Evolutionary conservation across 2,329 filamentous ascomycete genomes (phyloP), one percentile per base, ranked within the genome.

Genomic region (Dryadomyces quercivorus): DNA sequence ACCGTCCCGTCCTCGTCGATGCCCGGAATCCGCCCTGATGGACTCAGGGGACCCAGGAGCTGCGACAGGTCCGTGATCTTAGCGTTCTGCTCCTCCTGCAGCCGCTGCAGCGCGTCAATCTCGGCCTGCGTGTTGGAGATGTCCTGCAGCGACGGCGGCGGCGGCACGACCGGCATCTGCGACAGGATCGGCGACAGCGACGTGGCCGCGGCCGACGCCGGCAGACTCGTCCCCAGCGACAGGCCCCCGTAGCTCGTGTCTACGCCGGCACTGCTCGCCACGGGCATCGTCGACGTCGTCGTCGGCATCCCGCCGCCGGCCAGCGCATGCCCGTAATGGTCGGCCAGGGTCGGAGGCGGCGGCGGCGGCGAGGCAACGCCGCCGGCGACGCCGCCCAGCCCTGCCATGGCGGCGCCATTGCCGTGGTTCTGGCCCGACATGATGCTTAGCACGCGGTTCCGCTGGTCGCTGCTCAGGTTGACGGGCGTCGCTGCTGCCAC

Each of bases 31-130:
- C 80, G 78, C 5, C 88, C 89, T 0, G 81, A 87, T 0, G 90
- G 90, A 62, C 85, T 91, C 13, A 95, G 75, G 0, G 90, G 90
- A 7, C 86, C 84, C 8, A 96, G 76, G 16, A 89, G 72, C 54
- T 81, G 82, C 52, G 82, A 82, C 10, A 96, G 74, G 56, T 87
- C 82, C 58, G 87, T 81, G 1, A 96, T 85, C 50, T 86, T 85
- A 50, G 77, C 77, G 57, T 86, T 83, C 63, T 95, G 90, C 57
- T 92, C 83, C 22, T 81, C 80, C 64, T 94, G 88, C 62, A 95
- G 74, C 46, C 84, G 84, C 59, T 88, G 81, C 2, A 97, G 75
- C 34, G 86, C 78, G 52, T 93, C 87, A 31, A 96, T 78, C 58
- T 95, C 86, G 15, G 84, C 75, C 58, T 85, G 78, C 5, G 85